These are phyloP conservation scores for Petasospora fabianii DNA, from an alignment of 1,139 yeast genomes.

Conservation along the genomic window DNA sequence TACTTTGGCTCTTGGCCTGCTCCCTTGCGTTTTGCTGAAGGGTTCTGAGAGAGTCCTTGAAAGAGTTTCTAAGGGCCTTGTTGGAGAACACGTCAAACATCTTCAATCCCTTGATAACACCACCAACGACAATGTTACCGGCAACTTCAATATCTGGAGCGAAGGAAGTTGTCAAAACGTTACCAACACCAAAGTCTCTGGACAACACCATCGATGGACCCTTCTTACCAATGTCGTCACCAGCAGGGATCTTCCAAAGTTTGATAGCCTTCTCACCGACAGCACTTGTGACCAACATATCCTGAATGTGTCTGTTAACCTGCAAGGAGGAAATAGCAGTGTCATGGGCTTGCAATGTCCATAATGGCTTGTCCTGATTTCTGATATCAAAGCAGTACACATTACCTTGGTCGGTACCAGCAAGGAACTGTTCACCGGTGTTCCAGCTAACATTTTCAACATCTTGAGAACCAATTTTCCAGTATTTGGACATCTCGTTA, in stretches of 20 bases:
- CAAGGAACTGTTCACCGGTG: conserved; percentile 65
- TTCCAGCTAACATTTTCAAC: conserved; percentile 81
- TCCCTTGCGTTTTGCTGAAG: conserved; percentile 56
- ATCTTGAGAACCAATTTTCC: conserved; percentile 72
- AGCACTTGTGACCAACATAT: conserved; percentile 81
- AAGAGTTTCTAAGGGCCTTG: conserved; percentile 67
- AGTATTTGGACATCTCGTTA: conserved; percentile 54
- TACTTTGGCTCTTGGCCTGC: conserved; percentile 51
- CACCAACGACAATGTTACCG: conserved; percentile 84
- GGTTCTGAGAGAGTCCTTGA: conserved; percentile 52
- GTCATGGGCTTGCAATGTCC: conserved; percentile 98
- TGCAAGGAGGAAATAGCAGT: conserved; percentile 85
- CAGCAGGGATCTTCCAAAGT: conserved; percentile 72
- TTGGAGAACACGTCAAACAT: conserved; percentile 92
- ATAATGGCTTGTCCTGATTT: conserved; percentile 60
- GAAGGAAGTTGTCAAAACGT: conserved; percentile 78
- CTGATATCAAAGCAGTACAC: conserved; percentile 88
- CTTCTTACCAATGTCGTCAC: conserved; percentile 29
- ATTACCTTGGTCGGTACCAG: conserved; percentile 91
- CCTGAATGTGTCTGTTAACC: conserved; percentile 63
- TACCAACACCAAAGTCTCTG: conserved; percentile 93
- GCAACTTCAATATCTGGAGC: conserved; percentile 87
- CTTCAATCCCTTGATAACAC: conserved; percentile 78
- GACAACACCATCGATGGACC: conserved; percentile 89
- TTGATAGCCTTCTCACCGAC: conserved; percentile 86